Evolutionary conservation across 176 grass and related monocot species (phyloP), one percentile per base, ranked within the genome.

Genomic region (Cenchrus purpureus): DNA sequence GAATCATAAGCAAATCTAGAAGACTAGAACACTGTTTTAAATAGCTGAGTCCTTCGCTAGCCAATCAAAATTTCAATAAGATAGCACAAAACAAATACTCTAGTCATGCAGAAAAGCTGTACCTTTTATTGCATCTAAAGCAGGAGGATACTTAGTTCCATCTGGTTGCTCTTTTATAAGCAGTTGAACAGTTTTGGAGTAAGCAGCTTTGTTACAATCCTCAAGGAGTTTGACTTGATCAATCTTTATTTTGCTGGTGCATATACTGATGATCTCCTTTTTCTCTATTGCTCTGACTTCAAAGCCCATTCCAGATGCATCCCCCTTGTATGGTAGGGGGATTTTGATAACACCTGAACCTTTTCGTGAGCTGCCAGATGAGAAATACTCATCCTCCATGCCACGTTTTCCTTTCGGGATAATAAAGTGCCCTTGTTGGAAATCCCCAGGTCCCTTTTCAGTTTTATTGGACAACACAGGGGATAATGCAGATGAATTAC

Each of bases 161-260:
- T 80, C 83, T 77, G 62, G 68, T 87, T 91, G 84, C 61, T 93
- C 82, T 87, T 91, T 74, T 82, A 90, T 82, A 86, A 98, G 91
- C 72, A 83, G 73, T 67, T 98, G 95, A 80, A 98, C 89, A 49
- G 96, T 98, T 91, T 77, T 98, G 69, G 89, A 80, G 77, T 95
- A 98, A 46, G 77, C 58, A 71, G 68, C 44, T 78, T 90, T 88
- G 87, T 71, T 95, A 37, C 80, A 79, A 15, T 98, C 83, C 83
- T 98, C 96, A 66, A 98, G 91, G 79, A 98, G 93, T 82, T 78
- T 88, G 79, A 92, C 96, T 86, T 93, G 91, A 95, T 98, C 96
- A 28, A 98, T 95, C 87, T 95, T 93, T 78, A 98, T 98, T 93
- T 93, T 98, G 85, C 91, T 78, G 34, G 80, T 49, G 48, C 96